Evolutionary conservation across 306 rosid genomes (phyloP).

Genomic region (Acacia acuminata): DNA sequence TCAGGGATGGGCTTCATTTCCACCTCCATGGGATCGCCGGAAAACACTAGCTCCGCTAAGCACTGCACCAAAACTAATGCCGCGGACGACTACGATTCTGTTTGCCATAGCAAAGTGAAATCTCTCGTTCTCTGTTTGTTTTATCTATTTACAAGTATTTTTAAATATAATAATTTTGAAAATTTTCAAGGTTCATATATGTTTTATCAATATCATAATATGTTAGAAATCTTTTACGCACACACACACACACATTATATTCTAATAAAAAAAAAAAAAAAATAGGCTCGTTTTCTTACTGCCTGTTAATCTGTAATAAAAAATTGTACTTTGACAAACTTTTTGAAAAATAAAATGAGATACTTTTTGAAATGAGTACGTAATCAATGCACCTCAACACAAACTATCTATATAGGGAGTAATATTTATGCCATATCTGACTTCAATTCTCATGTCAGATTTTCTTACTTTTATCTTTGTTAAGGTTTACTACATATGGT

Average conservation of each 20-base stretch:
- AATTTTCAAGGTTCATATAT: not conserved
- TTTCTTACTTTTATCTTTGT: not conserved
- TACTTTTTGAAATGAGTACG: not conserved
- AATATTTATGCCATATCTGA: not conserved
- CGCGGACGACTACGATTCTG: constrained; percentile 78
- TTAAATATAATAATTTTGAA: no score
- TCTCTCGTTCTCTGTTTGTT: not conserved
- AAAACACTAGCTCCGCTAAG: constrained; percentile 56
- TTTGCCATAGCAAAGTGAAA: constrained; percentile 69
- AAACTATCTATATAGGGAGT: not conserved
- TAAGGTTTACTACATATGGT: not conserved
- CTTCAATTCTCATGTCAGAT: not conserved
- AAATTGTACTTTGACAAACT: not conserved
- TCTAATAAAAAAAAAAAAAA: no score
- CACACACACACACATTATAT: no score
- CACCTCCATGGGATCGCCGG: constrained; percentile 59
- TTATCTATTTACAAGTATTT: no score
- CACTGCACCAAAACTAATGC: constrained; percentile 51
- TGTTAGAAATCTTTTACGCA: no score
- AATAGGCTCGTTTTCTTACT: not conserved
- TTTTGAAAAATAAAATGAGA: not conserved
- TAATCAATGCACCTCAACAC: not conserved
- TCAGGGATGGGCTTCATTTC: constrained; percentile 46
- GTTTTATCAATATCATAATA: no score
- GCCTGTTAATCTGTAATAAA: no score